Conservation (phyloP, 2,329 filamentous ascomycete genomes). For the Aspergillus awamori region DNA sequence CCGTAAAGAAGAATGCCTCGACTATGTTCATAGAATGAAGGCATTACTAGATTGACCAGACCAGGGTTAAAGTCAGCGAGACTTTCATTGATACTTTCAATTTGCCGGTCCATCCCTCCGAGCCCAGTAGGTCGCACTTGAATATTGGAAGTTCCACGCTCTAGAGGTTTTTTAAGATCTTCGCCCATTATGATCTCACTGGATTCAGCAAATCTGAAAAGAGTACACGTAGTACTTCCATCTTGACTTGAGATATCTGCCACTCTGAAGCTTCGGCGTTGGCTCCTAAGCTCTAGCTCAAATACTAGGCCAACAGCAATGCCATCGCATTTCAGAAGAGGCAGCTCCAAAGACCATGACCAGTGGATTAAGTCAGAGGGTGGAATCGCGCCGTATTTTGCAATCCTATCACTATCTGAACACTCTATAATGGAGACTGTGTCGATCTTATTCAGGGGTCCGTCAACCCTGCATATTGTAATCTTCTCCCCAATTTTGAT, state of each 20-base stretch:
- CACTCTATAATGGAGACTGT: slow-evolving; percentile 65
- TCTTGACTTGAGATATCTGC: slow-evolving; percentile 56
- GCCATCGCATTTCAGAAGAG: slow-evolving; percentile 61
- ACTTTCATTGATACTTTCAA: slow-evolving; percentile 67
- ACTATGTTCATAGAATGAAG: slow-evolving; percentile 45
- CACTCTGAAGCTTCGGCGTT: slow-evolving; percentile 64
- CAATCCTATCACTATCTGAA: slow-evolving; percentile 46
- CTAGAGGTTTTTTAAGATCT: slow-evolving; percentile 21
- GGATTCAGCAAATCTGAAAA: slow-evolving; percentile 39
- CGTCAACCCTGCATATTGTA: slow-evolving; percentile 58
- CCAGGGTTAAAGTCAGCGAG: slow-evolving; percentile 58
- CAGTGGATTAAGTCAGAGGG: slow-evolving; percentile 47
- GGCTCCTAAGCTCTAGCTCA: slow-evolving; percentile 61
- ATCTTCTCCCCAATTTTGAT: slow-evolving; percentile 74
- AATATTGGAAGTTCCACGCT: slow-evolving; percentile 20
- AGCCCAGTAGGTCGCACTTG: slow-evolving; percentile 55
- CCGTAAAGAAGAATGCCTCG: slow-evolving; percentile 76
- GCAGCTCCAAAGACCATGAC: slow-evolving; percentile 53
- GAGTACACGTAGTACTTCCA: slow-evolving; percentile 41
- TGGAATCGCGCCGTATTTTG: slow-evolving; percentile 38
- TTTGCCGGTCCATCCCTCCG: slow-evolving; percentile 68
- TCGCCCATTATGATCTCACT: slow-evolving; percentile 39
- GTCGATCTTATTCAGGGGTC: slow-evolving; percentile 57
- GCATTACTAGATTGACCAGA: slow-evolving; percentile 38
- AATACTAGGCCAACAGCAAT: slow-evolving; percentile 72